Base-by-base conservation (phyloP, 352 stramenopile genomes). In the Globisporangium lucens region DNA sequence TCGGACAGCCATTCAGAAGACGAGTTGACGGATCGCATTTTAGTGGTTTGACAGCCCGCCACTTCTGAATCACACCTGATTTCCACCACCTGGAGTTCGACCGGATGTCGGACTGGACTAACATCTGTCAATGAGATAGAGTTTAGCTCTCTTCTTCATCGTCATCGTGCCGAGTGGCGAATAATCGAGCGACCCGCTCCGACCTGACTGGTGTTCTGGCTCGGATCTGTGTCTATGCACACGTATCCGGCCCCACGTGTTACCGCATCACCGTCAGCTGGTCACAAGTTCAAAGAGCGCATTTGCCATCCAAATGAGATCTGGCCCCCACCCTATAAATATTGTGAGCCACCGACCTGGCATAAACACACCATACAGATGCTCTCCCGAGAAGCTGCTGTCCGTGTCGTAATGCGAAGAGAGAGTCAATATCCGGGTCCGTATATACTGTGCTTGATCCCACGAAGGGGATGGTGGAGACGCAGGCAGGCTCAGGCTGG, bases 311-410 rank as follows among this genome's bases (percentile, higher is more conserved):
- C 17, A 7, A n/a, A 22, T 61, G 30, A 13, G n/a, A 15, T 41
- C 56, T 47, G 20, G 47, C 47, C 47, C 3, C 47, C n/a, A 13
- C 47, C 17, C 20, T 55, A 17, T 55, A 46, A 46, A 46, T 46
- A 46, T 46, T 46, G 38, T 46, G 38, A 46, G 38, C 38, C 38
- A 17, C 15, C 38, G 3, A 46, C 38, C 38, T 20, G 38, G 22
- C 30, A n/a, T 24, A 61, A 22, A 47, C 52, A 46, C 20, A 27
- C 41, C 13, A 12, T 7, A 7, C 59, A 56, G 41, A 56, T 65
- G 59, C 43, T 38, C 51, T 65, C 60, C 27, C n/a, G 24, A 30
- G 8, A 43, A 65, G 60, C 60, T 58, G 43, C 29, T 58, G 60
- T 30, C 43, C 49, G 10, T 10, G 4, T 15, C 36, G 33, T 61